Evolutionary conservation across 345 rosid genomes (phyloP).

Genomic region (Moringa oleifera): DNA sequence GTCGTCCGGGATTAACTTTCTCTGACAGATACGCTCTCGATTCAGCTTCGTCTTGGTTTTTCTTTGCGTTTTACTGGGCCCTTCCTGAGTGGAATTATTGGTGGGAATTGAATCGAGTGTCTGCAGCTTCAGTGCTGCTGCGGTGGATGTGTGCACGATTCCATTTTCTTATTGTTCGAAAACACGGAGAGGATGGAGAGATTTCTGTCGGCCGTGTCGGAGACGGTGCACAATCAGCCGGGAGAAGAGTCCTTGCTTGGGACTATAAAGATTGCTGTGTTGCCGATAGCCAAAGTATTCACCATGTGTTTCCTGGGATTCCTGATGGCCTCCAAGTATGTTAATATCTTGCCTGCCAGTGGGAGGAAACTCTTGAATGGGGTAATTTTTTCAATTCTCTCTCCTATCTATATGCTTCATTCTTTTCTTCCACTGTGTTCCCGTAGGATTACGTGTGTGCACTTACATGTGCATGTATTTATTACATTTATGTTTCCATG

Average conservation of each 20-base stretch:
- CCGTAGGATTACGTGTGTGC: too few species aligned
- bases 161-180: too few species aligned
- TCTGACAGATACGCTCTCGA: too few species aligned
- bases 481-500: neutral
- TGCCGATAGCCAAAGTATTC: slow-evolving; percentile 96
- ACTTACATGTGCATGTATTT: neutral
- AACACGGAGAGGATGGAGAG: slow-evolving; percentile 35
- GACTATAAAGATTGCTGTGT: slow-evolving; percentile 77
- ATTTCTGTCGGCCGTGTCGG: slow-evolving; percentile 32
- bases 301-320: slow-evolving; percentile 92
- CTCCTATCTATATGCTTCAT: neutral
- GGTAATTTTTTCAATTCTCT: slow-evolving; percentile 29
- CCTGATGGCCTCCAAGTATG: slow-evolving; percentile 96
- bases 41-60: too few species aligned
- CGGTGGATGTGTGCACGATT: too few species aligned
- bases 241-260: slow-evolving; percentile 49
- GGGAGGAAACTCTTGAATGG: slow-evolving; percentile 93
- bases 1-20: too few species aligned
- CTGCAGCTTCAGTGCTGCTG: too few species aligned
- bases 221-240: slow-evolving; percentile 22
- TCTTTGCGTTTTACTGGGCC: too few species aligned
- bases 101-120: too few species aligned
- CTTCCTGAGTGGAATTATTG: too few species aligned
- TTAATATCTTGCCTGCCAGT: slow-evolving; percentile 81
- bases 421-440: neutral